Base-by-base conservation (phyloP, 2,329 filamentous ascomycete genomes). In the Neurospora crassa region DNA sequence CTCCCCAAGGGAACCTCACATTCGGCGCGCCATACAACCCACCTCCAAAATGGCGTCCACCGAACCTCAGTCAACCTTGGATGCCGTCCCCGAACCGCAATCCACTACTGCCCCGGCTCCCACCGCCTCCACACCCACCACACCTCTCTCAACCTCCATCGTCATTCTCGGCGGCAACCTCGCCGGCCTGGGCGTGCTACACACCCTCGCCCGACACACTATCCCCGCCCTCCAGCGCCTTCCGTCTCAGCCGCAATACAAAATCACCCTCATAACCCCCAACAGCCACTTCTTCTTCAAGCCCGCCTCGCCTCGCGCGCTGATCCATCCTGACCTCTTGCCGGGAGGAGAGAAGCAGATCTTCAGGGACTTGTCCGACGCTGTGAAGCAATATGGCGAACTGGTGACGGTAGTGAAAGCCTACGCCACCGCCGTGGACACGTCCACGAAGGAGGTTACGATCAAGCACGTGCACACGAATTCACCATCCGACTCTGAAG, bases 241-340 rank as follows among this genome's bases (percentile, higher is more conserved):
- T 20, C 12, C 41, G 11, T 67, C 67, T 10, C 18, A n/a, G 18
- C 2, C 37, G 20, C 11, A 37, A 37, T 69, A 76, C 45, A 70
- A 73, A 59, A 72, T 77, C 42, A 67, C 74, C 14, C 71, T 77
- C 29, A 72, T 77, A n/a, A 68, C 71, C 24, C 75, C 76, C 73
- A 77, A 74, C 70, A 74, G 71, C n/a, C 68, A 73, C 47, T 20
- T 74, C 11, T 76, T 68, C 71, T 75, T 72, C 72, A 73, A 73
- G 68, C n/a, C 63, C 16, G 74, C 74, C 67, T n/a, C 72, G 5
- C 72, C 73, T 8, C 73, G 75, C 37, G 73, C 71, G 47, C 47
- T 75, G 43, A 45, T 76, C 45, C 74, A 74, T 1, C 37, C 67
- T 12, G 29, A 45, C 3, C 70, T 71, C 45, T 43, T 74, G 8